These are phyloP conservation scores for Exidia glandulosa DNA, from an alignment of 768 basidiomycete genomes.

Conservation along the genomic window DNA sequence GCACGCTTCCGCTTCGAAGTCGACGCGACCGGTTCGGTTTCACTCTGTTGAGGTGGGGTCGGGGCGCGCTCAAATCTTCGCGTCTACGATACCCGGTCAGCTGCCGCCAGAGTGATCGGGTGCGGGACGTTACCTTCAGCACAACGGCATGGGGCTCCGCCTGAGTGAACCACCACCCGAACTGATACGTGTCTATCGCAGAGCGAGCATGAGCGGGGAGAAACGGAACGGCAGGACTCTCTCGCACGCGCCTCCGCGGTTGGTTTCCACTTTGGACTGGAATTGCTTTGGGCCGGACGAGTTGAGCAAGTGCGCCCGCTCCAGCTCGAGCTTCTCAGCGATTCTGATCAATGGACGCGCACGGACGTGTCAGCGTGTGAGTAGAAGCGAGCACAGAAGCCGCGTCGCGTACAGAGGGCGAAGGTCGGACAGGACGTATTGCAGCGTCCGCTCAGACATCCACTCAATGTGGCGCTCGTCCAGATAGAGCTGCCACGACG, in stretches of 20 bases:
- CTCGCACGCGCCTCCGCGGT: neutral
- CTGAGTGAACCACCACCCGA: conserved; percentile 80
- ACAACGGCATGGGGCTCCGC: conserved; percentile 73
- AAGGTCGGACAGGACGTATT: conserved; percentile 70
- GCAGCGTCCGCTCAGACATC: conserved; percentile 79
- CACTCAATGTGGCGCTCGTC: conserved; percentile 81
- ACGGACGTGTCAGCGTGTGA: neutral
- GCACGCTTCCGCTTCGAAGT: neutral
- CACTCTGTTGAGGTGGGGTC: no score
- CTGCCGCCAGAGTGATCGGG: neutral
- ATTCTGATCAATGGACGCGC: neutral
- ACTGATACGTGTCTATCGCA: conserved; percentile 68
- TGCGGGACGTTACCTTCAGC: conserved; percentile 49
- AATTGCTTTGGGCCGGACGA: neutral
- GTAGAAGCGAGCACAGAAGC: neutral
- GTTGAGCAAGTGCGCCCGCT: neutral
- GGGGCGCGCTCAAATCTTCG: neutral
- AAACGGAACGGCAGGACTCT: neutral
- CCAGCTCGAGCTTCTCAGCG: neutral
- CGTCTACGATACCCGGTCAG: neutral
- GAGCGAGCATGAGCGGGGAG: neutral
- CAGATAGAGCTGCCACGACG: conserved; percentile 56
- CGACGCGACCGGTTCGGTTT: neutral
- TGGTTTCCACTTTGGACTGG: neutral
- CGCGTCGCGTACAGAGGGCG: conserved; percentile 44